These are phyloP conservation scores for Arthrinium phaeospermum DNA, from an alignment of 2,329 filamentous ascomycete genomes.

Conservation along the genomic window DNA sequence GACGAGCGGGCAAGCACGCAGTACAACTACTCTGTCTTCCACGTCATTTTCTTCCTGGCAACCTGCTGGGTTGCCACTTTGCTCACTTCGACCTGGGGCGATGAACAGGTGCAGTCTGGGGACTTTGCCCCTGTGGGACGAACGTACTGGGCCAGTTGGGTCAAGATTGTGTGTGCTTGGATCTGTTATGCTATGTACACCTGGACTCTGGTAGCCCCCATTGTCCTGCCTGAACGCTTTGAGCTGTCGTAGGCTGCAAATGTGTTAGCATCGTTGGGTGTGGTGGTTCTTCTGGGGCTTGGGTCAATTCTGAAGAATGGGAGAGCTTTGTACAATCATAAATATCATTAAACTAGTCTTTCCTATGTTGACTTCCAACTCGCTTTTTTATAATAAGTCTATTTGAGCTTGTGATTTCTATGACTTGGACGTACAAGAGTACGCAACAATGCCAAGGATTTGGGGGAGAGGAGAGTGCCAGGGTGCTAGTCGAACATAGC, in stretches of 20 bases:
- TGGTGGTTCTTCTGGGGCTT: neutral
- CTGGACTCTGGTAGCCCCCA: constrained; percentile 90
- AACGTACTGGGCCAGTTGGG: constrained; percentile 98
- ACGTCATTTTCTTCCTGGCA: constrained; percentile 95
- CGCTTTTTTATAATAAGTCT: neutral
- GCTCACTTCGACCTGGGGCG: constrained; percentile 57
- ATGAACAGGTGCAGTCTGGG: constrained; percentile 68
- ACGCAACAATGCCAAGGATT: neutral
- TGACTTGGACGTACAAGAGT: neutral
- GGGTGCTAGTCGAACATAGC: neutral
- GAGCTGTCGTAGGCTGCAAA: constrained; percentile 56
- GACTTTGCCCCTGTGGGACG: constrained; percentile 92
- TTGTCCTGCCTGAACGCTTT: constrained; percentile 86
- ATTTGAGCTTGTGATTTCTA: neutral
- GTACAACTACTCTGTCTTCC: constrained; percentile 96
- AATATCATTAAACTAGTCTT: neutral
- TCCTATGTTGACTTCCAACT: neutral
- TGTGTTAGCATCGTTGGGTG: neutral
- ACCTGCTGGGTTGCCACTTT: constrained; percentile 96
- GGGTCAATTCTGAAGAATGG: neutral
- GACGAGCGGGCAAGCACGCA: constrained; percentile 90
- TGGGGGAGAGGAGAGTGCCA: neutral
- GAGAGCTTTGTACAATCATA: neutral
- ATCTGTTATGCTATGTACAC: constrained; percentile 92
- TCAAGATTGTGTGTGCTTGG: constrained; percentile 98